These are phyloP conservation scores for Fusarium pseudograminearum DNA, from an alignment of 2,329 filamentous ascomycete genomes.

Conservation along the genomic window DNA sequence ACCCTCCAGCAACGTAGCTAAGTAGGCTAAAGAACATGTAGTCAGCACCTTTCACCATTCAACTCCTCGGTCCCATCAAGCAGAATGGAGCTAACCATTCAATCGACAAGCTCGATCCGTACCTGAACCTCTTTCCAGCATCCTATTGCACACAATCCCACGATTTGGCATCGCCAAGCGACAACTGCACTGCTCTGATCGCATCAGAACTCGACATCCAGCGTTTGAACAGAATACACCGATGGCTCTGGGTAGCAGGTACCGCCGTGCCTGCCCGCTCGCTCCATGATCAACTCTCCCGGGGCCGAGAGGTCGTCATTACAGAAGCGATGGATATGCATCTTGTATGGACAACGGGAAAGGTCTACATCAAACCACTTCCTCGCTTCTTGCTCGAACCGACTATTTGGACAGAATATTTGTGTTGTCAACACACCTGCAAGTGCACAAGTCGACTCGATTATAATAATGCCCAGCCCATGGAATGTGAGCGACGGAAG, in stretches of 20 bases:
- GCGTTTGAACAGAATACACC: background rate
- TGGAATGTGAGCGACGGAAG: background rate
- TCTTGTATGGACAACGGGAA: background rate
- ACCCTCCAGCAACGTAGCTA: accelerated
- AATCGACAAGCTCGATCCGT: background rate
- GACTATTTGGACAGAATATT: background rate
- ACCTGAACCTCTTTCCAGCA: background rate
- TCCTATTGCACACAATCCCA: background rate
- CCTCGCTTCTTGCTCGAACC: background rate
- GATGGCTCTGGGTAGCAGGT: background rate
- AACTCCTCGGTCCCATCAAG: background rate
- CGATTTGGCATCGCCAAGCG: background rate
- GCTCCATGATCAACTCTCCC: background rate
- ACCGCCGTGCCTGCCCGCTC: background rate
- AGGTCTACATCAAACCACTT: background rate
- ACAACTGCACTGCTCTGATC: background rate
- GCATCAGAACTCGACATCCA: background rate
- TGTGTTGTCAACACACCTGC: background rate
- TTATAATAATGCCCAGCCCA: no score
- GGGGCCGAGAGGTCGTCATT: background rate
- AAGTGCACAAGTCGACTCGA: background rate
- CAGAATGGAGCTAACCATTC: background rate
- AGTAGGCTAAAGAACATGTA: background rate
- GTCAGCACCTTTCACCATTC: background rate
- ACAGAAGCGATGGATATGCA: background rate